Evolutionary conservation across 2,329 filamentous ascomycete species (phyloP).

Genomic region (Aquanectria penicillioides): DNA sequence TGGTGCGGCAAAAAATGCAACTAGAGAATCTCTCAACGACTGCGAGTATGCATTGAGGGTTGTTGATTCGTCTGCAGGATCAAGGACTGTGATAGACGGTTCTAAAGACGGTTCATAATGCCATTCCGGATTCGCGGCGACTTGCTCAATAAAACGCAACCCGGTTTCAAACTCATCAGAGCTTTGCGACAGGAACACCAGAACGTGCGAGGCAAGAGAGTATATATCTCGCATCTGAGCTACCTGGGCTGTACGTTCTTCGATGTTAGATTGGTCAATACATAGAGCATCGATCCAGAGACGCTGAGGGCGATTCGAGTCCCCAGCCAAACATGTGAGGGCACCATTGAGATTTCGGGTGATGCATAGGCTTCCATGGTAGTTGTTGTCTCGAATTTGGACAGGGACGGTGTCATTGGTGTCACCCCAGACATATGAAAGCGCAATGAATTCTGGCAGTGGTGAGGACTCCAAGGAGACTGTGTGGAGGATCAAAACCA

Average conservation of each 20-base stretch:
- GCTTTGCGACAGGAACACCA: constrained; percentile 11
- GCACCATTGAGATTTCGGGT: not conserved
- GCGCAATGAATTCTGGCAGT: not conserved
- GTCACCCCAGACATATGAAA: not conserved
- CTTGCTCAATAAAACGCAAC: constrained; percentile 5
- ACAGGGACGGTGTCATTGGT: not conserved
- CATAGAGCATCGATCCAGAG: not conserved
- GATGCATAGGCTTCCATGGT: not conserved
- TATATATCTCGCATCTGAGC: constrained; percentile 19
- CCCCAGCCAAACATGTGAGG: not conserved
- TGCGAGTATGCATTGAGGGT: not conserved
- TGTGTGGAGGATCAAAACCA: not conserved
- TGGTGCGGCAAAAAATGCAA: constrained; percentile 16
- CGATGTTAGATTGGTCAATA: not conserved
- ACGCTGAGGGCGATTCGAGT: not conserved
- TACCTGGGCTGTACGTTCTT: not conserved
- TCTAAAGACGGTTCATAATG: constrained; percentile 18
- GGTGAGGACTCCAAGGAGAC: not conserved
- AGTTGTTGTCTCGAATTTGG: not conserved
- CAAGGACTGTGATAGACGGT: constrained; percentile 3
- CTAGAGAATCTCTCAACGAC: constrained; percentile 9
- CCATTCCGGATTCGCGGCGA: not conserved
- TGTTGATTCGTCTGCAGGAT: not conserved
- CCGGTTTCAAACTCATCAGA: constrained; percentile 5
- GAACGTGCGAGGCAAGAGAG: constrained; percentile 17